Evolutionary conservation across 345 rosid genomes (phyloP).

Genomic region (Rhizophora mangle): DNA sequence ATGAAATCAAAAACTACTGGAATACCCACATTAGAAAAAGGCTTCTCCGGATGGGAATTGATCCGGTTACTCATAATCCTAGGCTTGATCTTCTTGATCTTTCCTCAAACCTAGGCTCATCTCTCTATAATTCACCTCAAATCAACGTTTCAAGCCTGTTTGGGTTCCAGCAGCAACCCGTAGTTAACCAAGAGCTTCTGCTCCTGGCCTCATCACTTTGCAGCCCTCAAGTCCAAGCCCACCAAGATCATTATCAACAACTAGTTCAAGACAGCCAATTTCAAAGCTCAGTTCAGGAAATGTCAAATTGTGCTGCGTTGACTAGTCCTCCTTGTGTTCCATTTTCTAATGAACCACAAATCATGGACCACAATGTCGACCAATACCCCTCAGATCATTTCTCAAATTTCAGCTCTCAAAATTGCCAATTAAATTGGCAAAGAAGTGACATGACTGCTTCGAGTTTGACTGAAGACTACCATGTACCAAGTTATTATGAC

Average conservation of each 20-base stretch:
- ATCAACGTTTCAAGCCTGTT: slow-evolving; percentile 13
- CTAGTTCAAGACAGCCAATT: slow-evolving; percentile 31
- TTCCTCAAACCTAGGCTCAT: slow-evolving; percentile 18
- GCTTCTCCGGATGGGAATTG: slow-evolving; percentile 27
- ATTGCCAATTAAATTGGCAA: slow-evolving; percentile 10
- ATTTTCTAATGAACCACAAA: slow-evolving; percentile 31
- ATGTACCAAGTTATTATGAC: background rate
- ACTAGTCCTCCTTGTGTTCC: slow-evolving; percentile 21
- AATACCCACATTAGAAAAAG: slow-evolving; percentile 29
- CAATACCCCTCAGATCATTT: slow-evolving; percentile 20
- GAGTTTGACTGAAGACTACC: slow-evolving; percentile 29
- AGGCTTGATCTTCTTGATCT: slow-evolving; percentile 27
- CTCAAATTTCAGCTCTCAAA: slow-evolving; percentile 4
- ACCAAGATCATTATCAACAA: slow-evolving; percentile 9
- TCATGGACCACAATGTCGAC: slow-evolving; percentile 19
- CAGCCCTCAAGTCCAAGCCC: slow-evolving; percentile 24
- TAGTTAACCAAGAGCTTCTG: slow-evolving; percentile 37
- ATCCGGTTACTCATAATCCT: slow-evolving; percentile 28
- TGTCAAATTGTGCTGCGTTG: slow-evolving; percentile 30
- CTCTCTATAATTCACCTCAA: slow-evolving; percentile 15
- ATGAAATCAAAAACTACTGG: slow-evolving; percentile 33
- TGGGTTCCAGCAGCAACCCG: slow-evolving; percentile 8
- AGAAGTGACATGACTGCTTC: slow-evolving; percentile 21
- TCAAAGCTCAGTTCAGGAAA: slow-evolving; percentile 31
- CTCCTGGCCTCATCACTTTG: slow-evolving; percentile 40